Conservation (phyloP, 805 yeast species). For the Candida gorgasii region DNA sequence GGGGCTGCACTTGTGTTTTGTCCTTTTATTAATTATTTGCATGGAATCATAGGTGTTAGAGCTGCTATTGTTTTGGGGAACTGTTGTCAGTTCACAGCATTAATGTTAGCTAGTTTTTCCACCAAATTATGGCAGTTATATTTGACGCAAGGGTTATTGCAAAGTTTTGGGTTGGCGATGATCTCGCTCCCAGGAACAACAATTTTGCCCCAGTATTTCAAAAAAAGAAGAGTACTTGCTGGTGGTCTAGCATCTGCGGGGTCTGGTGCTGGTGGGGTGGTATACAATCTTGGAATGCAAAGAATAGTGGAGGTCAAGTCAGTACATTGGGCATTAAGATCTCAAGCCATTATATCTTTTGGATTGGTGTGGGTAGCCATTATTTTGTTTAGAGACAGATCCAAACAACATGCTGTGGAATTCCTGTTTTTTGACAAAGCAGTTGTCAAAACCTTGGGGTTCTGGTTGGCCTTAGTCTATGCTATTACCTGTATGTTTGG, state of each 20-base stretch:
- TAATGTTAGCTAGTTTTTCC: conserved; percentile 57
- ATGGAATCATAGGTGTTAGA: conserved; percentile 46
- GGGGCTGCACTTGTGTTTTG: conserved; percentile 54
- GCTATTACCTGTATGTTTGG: conserved; percentile 56
- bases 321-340: conserved; percentile 52
- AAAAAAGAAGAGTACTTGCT: conserved; percentile 59
- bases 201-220: conserved; percentile 70
- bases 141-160: conserved; percentile 66
- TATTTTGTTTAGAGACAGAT: conserved; percentile 18
- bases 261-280: conserved; percentile 54
- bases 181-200: conserved; percentile 60
- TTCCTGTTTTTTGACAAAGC: conserved; percentile 38
- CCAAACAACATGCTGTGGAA: conserved; percentile 22
- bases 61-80: conserved; percentile 48
- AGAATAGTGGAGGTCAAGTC: conserved; percentile 35
- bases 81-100: conserved; percentile 51
- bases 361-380: conserved; percentile 26
- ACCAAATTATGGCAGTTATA: conserved; percentile 65
- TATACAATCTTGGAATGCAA: conserved; percentile 51
- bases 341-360: conserved; percentile 44
- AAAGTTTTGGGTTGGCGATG: conserved; percentile 58
- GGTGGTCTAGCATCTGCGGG: conserved; percentile 51
- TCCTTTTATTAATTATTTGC: conserved; percentile 48
- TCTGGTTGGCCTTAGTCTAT: conserved; percentile 35
- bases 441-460: conserved; percentile 40